Conservation (phyloP, 768 basidiomycete species). For the Auricularia sp. region DNA sequence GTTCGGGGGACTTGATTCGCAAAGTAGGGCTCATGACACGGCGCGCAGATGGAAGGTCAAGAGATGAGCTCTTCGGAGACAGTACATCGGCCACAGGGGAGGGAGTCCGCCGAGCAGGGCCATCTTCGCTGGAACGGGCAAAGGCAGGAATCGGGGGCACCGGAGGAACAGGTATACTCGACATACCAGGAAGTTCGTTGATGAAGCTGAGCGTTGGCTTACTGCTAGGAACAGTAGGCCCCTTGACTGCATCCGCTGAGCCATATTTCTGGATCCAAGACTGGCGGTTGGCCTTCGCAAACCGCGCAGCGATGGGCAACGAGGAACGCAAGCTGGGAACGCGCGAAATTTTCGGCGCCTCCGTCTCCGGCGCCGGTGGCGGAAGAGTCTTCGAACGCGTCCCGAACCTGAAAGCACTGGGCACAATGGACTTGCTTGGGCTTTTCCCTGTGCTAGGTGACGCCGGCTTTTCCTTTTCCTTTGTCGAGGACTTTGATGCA, state of each 20-base stretch:
- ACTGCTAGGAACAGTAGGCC: not conserved
- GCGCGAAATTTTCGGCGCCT: not conserved
- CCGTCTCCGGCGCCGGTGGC: not conserved
- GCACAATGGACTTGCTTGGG: not conserved
- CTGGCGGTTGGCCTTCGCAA: not conserved
- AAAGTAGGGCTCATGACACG: not conserved
- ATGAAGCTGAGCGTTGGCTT: not conserved
- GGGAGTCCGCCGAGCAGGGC: not conserved
- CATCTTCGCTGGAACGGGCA: not conserved
- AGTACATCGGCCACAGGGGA: not conserved
- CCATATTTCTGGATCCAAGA: not conserved
- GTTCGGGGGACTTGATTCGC: not conserved
- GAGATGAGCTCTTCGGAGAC: not conserved
- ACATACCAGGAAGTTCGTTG: not conserved
- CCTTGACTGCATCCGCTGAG: not conserved
- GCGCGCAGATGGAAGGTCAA: not conserved
- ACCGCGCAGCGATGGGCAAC: not conserved
- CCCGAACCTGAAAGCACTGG: not conserved
- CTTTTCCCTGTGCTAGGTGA: not conserved
- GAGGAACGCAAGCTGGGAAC: not conserved
- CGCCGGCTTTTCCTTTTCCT: not conserved
- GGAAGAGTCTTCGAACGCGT: not conserved
- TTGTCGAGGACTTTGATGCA: not conserved
- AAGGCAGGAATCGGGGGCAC: not conserved
- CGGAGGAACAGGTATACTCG: not conserved